These are phyloP conservation scores for Populus euphratica DNA, from an alignment of 345 rosid genomes.

Conservation along the genomic window DNA sequence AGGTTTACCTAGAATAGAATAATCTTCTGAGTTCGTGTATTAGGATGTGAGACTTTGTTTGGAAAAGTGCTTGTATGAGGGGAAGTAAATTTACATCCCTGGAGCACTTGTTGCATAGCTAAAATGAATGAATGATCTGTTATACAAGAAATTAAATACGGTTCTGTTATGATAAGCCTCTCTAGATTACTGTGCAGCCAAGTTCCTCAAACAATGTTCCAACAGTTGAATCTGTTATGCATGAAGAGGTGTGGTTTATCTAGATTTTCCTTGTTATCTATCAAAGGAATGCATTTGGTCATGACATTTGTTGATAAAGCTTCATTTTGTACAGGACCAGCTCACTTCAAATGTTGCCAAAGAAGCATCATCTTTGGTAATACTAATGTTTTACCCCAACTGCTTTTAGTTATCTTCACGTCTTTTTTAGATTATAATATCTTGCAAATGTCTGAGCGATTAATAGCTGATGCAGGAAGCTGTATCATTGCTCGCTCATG, in stretches of 20 bases:
- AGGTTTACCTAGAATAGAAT: too few species aligned
- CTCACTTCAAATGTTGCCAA: conserved; percentile 7
- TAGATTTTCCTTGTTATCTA: neutral
- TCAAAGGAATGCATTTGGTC: neutral
- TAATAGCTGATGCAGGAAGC: conserved; percentile 3
- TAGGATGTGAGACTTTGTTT: too few species aligned
- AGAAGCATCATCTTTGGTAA: conserved; percentile 7
- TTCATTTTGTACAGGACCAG: conserved; percentile 27
- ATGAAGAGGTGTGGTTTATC: conserved; percentile 35
- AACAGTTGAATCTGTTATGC: conserved; percentile 17
- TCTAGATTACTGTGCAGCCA: conserved; percentile 27
- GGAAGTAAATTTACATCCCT: too few species aligned
- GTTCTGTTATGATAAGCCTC: neutral
- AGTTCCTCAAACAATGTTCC: conserved; percentile 30
- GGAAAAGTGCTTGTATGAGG: too few species aligned
- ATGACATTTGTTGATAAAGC: neutral
- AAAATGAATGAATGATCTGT: neutral
- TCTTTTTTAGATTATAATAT: neutral
- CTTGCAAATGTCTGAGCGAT: neutral
- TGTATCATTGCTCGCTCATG: neutral
- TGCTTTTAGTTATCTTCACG: neutral
- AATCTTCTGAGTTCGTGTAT: too few species aligned
- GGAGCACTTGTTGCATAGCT: neutral
- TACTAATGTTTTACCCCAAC: neutral
- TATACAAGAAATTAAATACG: neutral